phyloP scores from a whole-genome alignment of 2,329 filamentous ascomycete species.

The Epichloe amarillans region DNA sequence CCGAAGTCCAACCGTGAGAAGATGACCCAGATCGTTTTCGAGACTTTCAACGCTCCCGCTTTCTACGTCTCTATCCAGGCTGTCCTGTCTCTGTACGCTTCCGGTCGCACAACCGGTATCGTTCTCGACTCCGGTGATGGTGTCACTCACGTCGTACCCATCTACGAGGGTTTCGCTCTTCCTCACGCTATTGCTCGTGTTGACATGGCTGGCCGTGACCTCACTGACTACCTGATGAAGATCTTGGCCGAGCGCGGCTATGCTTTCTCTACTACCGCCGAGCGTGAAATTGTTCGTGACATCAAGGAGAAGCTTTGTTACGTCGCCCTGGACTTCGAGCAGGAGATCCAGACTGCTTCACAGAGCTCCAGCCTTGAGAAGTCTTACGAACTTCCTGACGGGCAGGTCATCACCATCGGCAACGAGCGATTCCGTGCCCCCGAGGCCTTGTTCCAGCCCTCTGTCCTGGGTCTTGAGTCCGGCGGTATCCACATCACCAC shows the following conservation, averaged over 20 bases:
- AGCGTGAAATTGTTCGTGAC: slow-evolving; percentile 99
- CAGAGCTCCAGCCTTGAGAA: slow-evolving; percentile 99
- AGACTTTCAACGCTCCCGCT: slow-evolving; percentile 99
- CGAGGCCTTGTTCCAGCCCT: slow-evolving; percentile 98
- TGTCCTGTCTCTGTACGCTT: slow-evolving; percentile 97
- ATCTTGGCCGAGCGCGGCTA: slow-evolving; percentile 98
- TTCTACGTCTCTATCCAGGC: slow-evolving; percentile 99
- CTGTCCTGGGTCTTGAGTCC: slow-evolving; percentile 93
- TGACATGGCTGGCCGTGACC: slow-evolving; percentile 99
- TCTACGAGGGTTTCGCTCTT: slow-evolving; percentile 99
- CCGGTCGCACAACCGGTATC: slow-evolving; percentile 99
- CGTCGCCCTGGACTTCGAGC: slow-evolving; percentile 98
- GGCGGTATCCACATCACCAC: slow-evolving; percentile 99
- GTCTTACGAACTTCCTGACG: slow-evolving; percentile 99
- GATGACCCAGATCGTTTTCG: slow-evolving; percentile 99
- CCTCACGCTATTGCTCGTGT: slow-evolving; percentile 99
- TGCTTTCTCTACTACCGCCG: slow-evolving; percentile 98
- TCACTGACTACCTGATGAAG: slow-evolving; percentile 99
- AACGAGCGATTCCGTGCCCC: slow-evolving; percentile 99
- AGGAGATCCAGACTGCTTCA: slow-evolving; percentile 99
- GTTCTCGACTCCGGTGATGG: slow-evolving; percentile 99
- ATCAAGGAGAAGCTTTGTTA: slow-evolving; percentile 99
- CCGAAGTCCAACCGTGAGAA: slow-evolving; percentile 99
- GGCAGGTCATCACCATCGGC: slow-evolving; percentile 99
- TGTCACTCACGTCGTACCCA: slow-evolving; percentile 99